Evolutionary conservation across 2,329 filamentous ascomycete genomes (phyloP), one percentile per base, ranked within the genome.

Genomic region (Xylaria sp.): DNA sequence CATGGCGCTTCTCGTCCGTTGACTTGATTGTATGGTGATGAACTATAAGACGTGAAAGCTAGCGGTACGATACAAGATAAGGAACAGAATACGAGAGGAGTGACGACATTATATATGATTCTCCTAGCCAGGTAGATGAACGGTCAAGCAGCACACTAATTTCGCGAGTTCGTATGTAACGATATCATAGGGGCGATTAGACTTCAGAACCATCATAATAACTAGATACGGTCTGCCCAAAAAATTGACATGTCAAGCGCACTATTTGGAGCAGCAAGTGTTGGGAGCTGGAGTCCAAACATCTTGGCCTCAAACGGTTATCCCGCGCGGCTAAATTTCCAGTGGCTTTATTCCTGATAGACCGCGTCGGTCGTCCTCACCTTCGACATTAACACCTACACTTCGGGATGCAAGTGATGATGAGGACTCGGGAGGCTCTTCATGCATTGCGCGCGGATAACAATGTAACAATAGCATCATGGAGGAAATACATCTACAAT

Each of bases 251-350:
- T 31, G 15, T 33, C 49, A 53, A 28, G 13, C 4, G 13, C 31
- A 5, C 23, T 23, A 28, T 33, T 33, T 26, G 46, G 20, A 26
- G 10, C 6, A 28, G 23, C 23, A 28, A 51, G 20, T 28, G 23
- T 2, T n/a, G 15, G 9, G 28, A n/a, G 26, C 4, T 53, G 49
- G 15, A 11, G 23, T n/a, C 26, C 15, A 4, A 51, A 51, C 9
- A 26, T 31, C 48, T 26, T 49, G 13, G 17, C 28, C 26, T 44
- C 3, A 6, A n/a, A 59, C 33, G 6, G 4, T 15, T 36, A 17
- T 59, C 7, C 56, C 56, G 56, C 56, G 56, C 56, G 40, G 56
- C n/a, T 59, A 17, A 10, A 20, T 5, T 13, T n/a, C 23, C 13
- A 7, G 17, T 20, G 17, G 44, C 42, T 46, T 48, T 13, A 48